phyloP scores from a whole-genome alignment of 495 filamentous ascomycete genomes.

The Neohortaea acidophila region DNA sequence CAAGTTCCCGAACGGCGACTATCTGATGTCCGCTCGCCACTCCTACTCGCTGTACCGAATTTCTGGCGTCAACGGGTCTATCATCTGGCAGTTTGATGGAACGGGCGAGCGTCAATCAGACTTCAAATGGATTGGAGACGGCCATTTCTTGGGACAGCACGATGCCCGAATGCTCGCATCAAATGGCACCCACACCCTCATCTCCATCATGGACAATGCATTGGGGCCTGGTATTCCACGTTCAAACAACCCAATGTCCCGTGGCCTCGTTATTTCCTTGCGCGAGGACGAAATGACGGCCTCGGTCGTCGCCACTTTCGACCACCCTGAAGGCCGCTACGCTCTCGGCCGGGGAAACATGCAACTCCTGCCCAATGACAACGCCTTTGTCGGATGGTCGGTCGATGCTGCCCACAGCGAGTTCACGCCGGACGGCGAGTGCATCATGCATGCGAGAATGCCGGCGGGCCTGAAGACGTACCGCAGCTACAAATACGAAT shows the following conservation, averaged over 20 bases:
- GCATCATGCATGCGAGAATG: not conserved
- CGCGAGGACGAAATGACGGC: not conserved
- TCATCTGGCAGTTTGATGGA: conserved; percentile 15
- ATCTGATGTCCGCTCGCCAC: conserved; percentile 15
- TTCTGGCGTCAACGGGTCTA: conserved; percentile 5
- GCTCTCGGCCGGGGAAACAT: not conserved
- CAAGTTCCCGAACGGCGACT: conserved; percentile 11
- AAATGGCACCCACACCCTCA: conserved; percentile 7
- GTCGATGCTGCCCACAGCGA: not conserved
- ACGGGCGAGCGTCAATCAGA: conserved; percentile 3
- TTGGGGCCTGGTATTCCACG: not conserved
- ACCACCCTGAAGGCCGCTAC: conserved; percentile 1
- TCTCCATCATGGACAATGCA: conserved; percentile 9
- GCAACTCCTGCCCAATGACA: conserved; percentile 3
- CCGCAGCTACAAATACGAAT: conserved; percentile 6
- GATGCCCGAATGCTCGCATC: conserved; percentile 1
- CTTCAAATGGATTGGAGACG: not conserved
- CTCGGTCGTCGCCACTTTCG: not conserved
- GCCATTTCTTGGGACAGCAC: conserved; percentile 5
- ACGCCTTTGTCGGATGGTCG: conserved; percentile 9
- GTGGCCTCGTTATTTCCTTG: conserved; percentile 4
- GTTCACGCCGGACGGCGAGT: conserved; percentile 1
- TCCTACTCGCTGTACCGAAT: conserved; percentile 10
- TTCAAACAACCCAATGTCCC: conserved; percentile 1
- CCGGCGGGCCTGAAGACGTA: conserved; percentile 1